phyloP scores from a whole-genome alignment of 441 rosid species.

The Euphorbia celastroides region DNA sequence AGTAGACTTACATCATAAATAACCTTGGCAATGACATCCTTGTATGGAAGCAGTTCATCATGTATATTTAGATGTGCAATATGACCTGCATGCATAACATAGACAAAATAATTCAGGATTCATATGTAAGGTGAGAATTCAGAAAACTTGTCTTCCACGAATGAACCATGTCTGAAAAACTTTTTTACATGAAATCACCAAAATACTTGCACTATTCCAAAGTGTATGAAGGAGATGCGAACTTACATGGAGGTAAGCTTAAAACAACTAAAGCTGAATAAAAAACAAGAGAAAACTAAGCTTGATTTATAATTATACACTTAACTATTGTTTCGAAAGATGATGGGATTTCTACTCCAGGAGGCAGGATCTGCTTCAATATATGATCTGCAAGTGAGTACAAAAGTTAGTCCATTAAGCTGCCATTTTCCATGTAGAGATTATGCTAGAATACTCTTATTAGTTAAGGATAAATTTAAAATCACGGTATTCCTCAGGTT shows the following conservation, averaged over 20 bases:
- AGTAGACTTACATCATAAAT: slow-evolving; percentile 65
- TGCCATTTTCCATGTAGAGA: background rate
- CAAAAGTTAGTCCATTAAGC: slow-evolving; percentile 5
- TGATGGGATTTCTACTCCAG: slow-evolving; percentile 84
- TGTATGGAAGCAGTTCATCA: slow-evolving; percentile 69
- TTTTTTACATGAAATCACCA: background rate
- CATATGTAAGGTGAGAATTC: slow-evolving; percentile 4
- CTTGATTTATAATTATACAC: slow-evolving; percentile 34
- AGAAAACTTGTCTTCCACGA: background rate
- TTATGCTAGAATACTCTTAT: background rate
- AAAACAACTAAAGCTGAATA: background rate
- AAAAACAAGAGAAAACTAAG: background rate
- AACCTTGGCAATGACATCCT: slow-evolving; percentile 86
- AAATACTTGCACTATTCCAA: slow-evolving; percentile 1
- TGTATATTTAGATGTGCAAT: slow-evolving; percentile 88
- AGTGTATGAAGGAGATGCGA: background rate
- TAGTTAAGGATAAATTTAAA: background rate
- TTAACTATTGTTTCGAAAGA: slow-evolving; percentile 93
- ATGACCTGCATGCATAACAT: slow-evolving; percentile 47
- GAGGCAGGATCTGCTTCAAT: slow-evolving; percentile 80
- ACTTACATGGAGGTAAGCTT: background rate
- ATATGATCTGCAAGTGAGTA: slow-evolving; percentile 55
- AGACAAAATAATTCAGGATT: slow-evolving; percentile 22
- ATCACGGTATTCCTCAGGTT: background rate
- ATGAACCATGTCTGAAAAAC: background rate